A percentile compares a stretch with the other conserved stretches of the same genome.
These are phyloP conservation scores for Protea cynaroides DNA, from an alignment of 164 flowering plant species.

Conservation along the genomic window DNA sequence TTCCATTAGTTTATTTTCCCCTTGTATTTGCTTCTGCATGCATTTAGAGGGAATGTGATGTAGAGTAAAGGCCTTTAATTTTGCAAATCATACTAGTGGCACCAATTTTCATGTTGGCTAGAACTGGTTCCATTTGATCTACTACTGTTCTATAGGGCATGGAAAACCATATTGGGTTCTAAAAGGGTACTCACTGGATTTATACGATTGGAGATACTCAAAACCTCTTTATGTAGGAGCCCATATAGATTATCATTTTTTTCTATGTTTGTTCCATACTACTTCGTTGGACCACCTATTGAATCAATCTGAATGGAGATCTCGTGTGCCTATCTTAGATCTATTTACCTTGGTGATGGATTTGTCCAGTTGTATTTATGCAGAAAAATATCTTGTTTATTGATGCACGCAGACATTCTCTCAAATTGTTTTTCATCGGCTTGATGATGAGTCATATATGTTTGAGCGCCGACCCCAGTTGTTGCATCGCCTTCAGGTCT, in stretches of 20 bases:
- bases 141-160: too few species aligned
- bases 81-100: too few species aligned
- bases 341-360: background rate
- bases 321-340: background rate
- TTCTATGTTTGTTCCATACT: background rate
- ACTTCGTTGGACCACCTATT: background rate
- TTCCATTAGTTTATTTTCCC: background rate
- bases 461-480: slow-evolving; percentile 89
- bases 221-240: too few species aligned
- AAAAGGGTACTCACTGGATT: too few species aligned
- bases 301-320: background rate
- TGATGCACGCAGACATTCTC: slow-evolving; percentile 63
- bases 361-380: background rate
- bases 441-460: slow-evolving; percentile 78
- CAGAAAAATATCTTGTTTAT: background rate
- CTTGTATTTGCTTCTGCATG: too few species aligned
- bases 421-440: slow-evolving; percentile 83
- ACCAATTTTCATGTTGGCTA: too few species aligned
- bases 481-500: slow-evolving; percentile 95
- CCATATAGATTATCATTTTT: background rate
- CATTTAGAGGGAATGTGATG: background rate
- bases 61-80: too few species aligned
- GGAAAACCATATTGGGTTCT: too few species aligned
- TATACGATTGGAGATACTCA: too few species aligned
- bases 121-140: too few species aligned